Conservation (phyloP, 179 eudicot species). For the Carnegiea gigantea region DNA sequence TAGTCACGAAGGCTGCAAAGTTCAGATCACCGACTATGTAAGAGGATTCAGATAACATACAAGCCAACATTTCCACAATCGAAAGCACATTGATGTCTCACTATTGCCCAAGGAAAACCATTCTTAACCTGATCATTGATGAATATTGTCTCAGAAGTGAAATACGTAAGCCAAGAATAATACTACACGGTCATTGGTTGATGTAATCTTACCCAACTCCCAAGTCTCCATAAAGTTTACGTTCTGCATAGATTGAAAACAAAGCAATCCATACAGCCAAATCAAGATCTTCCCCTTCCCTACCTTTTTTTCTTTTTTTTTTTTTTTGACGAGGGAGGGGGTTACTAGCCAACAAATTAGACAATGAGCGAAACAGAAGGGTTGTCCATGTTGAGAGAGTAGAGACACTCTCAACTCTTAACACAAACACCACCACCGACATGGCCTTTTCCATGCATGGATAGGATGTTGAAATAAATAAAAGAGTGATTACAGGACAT, state of each 20-base stretch:
- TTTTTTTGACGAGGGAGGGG: too few relatives aligned
- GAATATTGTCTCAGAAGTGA: too few relatives aligned
- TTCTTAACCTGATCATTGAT: neutral
- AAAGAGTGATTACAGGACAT: neutral
- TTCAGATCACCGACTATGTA: neutral
- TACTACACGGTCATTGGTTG: too few relatives aligned
- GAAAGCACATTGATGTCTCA: neutral
- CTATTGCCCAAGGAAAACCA: neutral
- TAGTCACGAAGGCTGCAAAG: conserved; percentile 70
- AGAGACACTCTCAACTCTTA: too few relatives aligned
- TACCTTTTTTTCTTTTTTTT: too few relatives aligned
- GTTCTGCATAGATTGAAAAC: too few relatives aligned
- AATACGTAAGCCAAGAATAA: too few relatives aligned
- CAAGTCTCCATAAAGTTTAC: too few relatives aligned
- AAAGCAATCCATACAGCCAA: too few relatives aligned
- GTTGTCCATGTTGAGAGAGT: neutral
- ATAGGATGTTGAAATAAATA: conserved; percentile 21
- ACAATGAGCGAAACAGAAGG: neutral
- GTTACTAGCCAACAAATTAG: too few relatives aligned
- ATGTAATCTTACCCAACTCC: too few relatives aligned
- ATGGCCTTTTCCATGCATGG: neutral
- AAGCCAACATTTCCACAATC: neutral
- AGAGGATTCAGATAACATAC: neutral
- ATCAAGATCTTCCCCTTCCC: too few relatives aligned
- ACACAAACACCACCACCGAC: neutral